Percentiles rank a stretch among this genome's conserved stretches.
Conservation (phyloP, 2,329 filamentous ascomycete species). For the Fusarium sp. region DNA sequence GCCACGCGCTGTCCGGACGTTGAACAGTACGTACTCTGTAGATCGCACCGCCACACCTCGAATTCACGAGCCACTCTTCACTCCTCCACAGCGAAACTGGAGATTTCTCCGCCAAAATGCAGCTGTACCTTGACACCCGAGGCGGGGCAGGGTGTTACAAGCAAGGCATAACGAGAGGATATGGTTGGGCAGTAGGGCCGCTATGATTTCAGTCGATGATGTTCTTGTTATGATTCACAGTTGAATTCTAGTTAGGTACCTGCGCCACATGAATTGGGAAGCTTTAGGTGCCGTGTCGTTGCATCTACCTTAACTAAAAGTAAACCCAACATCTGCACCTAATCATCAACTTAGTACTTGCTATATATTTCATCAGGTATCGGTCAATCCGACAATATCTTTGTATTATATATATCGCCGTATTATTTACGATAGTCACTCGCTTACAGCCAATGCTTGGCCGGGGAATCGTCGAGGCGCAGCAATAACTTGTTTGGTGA, state of each 20-base stretch:
- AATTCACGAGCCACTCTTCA: conserved; percentile 10
- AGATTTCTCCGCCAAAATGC: conserved; percentile 19
- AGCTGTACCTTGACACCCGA: conserved; percentile 10
- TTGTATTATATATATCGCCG: conserved; percentile 15
- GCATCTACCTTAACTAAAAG: conserved; percentile 6
- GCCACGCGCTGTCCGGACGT: conserved; percentile 13
- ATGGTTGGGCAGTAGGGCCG: conserved; percentile 36
- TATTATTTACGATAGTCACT: conserved; percentile 3
- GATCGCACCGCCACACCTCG: conserved; percentile 28
- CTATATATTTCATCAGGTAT: conserved; percentile 1
- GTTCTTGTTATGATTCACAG: conserved; percentile 2
- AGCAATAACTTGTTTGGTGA: conserved; percentile 36
- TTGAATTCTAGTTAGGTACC: background rate
- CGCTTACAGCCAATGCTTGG: conserved; percentile 15
- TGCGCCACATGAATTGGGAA: conserved; percentile 34
- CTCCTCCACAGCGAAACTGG: conserved; percentile 2
- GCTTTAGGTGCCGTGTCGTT: conserved; percentile 6
- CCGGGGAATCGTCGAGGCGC: conserved; percentile 34
- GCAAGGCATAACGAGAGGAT: background rate
- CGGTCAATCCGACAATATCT: conserved; percentile 10
- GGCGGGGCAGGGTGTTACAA: conserved; percentile 25
- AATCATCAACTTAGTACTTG: background rate
- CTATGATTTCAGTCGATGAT: background rate
- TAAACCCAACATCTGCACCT: conserved; percentile 14
- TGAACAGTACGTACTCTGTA: conserved; percentile 23